Evolutionary conservation across 2,329 filamentous ascomycete species (phyloP), one percentile per base, ranked within the genome.

Genomic region (Leptodontidium sp.): DNA sequence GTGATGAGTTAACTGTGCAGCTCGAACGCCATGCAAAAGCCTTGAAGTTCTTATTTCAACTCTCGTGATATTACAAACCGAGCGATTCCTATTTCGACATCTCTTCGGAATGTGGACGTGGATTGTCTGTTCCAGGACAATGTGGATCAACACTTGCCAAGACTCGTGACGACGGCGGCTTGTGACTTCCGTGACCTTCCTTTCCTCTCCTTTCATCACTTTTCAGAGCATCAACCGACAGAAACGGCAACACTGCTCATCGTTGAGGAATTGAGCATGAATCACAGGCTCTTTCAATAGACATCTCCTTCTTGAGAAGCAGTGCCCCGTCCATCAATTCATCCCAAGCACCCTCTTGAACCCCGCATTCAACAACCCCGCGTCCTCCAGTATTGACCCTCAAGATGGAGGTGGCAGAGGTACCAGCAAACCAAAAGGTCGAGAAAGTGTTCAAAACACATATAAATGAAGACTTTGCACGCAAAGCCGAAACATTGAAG

Each of bases 361-460:
- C 40, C 35, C 57, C 57, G 11, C 35, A 15, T 61, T 59, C 57
- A 14, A 15, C 38, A 8, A n/a, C 45, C 15, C 45, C 15, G 9
- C 35, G 38, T 17, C 38, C 38, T 17, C 6, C 4, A 32, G 3
- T n/a, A 4, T 47, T 61, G 58, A 47, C 58, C 24, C 40, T 61
- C 38, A 29, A 32, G 24, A 58, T 32, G 40, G 14, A 61, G 32
- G 58, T 26, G 2, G 38, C 62, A 21, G 63, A 71, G 26, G 64
- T 73, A 4, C 70, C 70, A 49, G 70, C 57, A 15, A 72, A 72
- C 21, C 70, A 73, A 52, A 73, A 69, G 38, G 68, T 73, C 29
- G 67, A 73, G 24, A 66, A 52, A 26, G 55, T 68, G 2, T 66
- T 38, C 12, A 59, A 64, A 52, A 71, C 69, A 15, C 61, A 64